A percentile compares a stretch with the other conserved stretches of the same genome.
Evolutionary conservation across 106 monocot species (phyloP).

Genomic region (Narthecium ossifragum): DNA sequence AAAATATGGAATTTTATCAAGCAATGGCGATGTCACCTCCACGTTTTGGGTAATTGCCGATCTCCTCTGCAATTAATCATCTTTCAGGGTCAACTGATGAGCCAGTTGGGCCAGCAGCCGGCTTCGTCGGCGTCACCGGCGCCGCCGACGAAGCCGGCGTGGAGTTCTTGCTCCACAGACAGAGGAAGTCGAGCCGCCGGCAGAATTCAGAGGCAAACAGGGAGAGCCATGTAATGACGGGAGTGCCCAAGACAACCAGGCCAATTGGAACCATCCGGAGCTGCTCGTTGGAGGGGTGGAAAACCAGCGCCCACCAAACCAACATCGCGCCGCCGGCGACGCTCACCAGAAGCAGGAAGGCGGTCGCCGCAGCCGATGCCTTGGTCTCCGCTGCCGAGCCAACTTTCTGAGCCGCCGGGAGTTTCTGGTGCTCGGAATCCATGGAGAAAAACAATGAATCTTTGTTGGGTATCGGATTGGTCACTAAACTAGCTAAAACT

Average conservation of each 20-base stretch:
- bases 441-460: too few species aligned
- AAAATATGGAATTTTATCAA: background rate
- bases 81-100: background rate
- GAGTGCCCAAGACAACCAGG: background rate
- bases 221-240: constrained; percentile 1
- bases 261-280: constrained; percentile 10
- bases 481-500: too few species aligned
- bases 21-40: background rate
- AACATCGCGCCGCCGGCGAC: constrained; percentile 4
- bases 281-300: constrained; percentile 6
- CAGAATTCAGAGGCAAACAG: background rate
- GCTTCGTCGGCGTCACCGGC: background rate
- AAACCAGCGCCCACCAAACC: constrained; percentile 12
- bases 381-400: too few species aligned
- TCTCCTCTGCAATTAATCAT: background rate
- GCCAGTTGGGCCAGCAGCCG: background rate
- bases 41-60: background rate
- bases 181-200: background rate
- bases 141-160: background rate
- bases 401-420: too few species aligned
- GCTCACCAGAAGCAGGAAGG: background rate
- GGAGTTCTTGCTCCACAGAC: background rate
- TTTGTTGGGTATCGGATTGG: too few species aligned
- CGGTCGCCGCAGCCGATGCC: background rate
- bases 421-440: too few species aligned